phyloP scores from a whole-genome alignment of 2,329 filamentous ascomycete genomes.

The Pyricularia grisea region DNA sequence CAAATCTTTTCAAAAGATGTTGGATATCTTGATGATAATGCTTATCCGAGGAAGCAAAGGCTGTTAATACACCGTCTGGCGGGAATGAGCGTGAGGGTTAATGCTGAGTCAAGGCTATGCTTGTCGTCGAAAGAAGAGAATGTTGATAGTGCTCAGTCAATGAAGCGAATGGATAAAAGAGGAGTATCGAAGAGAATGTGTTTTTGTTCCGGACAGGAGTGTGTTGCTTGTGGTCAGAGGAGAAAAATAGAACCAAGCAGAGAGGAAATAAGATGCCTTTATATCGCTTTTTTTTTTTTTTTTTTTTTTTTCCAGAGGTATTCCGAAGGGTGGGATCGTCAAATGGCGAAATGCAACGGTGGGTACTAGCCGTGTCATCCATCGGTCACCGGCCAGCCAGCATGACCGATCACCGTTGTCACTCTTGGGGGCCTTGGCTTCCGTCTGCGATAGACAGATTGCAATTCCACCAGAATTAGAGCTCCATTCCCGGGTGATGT shows the following conservation, averaged over 20 bases:
- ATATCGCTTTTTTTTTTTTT: not conserved
- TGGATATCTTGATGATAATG: not conserved
- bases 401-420: not conserved
- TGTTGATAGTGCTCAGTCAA: slow-evolving; percentile 3
- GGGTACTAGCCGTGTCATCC: not conserved
- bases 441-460: not conserved
- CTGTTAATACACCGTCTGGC: not conserved
- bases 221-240: not conserved
- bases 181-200: not conserved
- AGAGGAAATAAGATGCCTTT: not conserved
- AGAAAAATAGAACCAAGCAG: not conserved
- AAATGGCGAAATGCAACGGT: not conserved
- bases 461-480: not conserved
- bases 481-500: not conserved
- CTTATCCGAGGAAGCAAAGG: not conserved
- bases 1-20: not conserved
- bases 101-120: not conserved
- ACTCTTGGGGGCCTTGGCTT: not conserved
- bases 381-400: not conserved
- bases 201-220: not conserved
- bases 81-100: not conserved
- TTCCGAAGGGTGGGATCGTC: not conserved
- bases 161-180: slow-evolving; percentile 2
- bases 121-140: not conserved
- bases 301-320: too few species aligned